Conservation (phyloP, 257 asterid species). For the Solanum clarkiae region DNA sequence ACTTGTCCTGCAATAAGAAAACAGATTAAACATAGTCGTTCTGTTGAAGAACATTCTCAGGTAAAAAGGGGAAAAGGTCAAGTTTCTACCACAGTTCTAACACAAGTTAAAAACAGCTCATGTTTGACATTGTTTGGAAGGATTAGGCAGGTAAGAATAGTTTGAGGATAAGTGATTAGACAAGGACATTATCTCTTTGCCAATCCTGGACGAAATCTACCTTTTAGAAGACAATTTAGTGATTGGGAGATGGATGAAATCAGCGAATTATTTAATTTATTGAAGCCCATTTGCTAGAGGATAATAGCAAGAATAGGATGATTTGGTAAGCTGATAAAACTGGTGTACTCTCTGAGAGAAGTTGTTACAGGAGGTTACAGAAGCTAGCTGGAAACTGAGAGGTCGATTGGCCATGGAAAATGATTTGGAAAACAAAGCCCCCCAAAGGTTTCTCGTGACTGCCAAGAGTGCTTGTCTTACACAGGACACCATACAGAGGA, state of each 20-base stretch:
- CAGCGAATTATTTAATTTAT: background rate
- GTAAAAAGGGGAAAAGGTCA: background rate
- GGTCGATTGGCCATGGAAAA: background rate
- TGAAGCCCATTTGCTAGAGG: background rate
- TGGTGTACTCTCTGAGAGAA: background rate
- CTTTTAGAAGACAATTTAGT: background rate
- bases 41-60: background rate
- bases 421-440: background rate
- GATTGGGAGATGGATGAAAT: background rate
- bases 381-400: background rate
- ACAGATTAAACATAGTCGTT: background rate
- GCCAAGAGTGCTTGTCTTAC: background rate
- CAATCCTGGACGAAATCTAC: background rate
- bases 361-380: background rate
- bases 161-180: background rate
- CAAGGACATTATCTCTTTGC: background rate
- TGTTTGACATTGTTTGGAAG: background rate
- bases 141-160: background rate
- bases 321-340: background rate
- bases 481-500: background rate
- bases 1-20: slow-evolving; percentile 33
- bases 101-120: background rate
- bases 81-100: background rate
- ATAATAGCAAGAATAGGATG: background rate
- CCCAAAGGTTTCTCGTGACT: background rate